Percentiles rank a stretch among this genome's conserved stretches.
Conservation (phyloP, 2,329 filamentous ascomycete genomes). For the Dactylellina parvicollis region DNA sequence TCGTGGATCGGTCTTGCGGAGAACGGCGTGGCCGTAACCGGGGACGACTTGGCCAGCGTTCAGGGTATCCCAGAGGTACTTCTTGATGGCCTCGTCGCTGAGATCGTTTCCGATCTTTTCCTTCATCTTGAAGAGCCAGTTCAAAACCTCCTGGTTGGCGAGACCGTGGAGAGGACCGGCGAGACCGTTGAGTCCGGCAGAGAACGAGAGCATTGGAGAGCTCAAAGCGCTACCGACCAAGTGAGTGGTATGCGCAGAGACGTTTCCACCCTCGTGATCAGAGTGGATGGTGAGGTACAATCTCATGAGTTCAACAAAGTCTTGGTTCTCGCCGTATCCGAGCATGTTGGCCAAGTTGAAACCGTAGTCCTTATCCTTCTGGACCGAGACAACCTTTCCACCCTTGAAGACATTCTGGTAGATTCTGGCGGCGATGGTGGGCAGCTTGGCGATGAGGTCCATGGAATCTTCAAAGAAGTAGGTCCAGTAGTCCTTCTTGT, state of each 20-base stretch:
- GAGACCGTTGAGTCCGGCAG: slow-evolving; percentile 96
- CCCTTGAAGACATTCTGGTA: slow-evolving; percentile 99
- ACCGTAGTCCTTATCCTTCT: slow-evolving; percentile 99
- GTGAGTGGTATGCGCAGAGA: slow-evolving; percentile 98
- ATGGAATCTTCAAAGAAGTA: slow-evolving; percentile 99
- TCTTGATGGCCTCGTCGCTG: slow-evolving; percentile 93
- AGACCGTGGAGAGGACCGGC: slow-evolving; percentile 98
- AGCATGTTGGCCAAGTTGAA: slow-evolving; percentile 99
- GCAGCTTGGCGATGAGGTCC: slow-evolving; percentile 99
- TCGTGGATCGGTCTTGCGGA: slow-evolving; percentile 99
- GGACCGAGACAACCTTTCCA: slow-evolving; percentile 92
- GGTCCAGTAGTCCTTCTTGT: slow-evolving; percentile 99
- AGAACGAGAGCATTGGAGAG: slow-evolving; percentile 95
- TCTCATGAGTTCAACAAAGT: slow-evolving; percentile 98
- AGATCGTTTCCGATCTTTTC: slow-evolving; percentile 90
- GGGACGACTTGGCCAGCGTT: slow-evolving; percentile 96
- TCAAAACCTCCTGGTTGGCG: slow-evolving; percentile 98
- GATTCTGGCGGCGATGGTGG: slow-evolving; percentile 96
- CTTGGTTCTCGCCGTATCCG: slow-evolving; percentile 90
- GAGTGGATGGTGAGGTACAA: slow-evolving; percentile 99
- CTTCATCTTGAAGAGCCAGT: slow-evolving; percentile 99
- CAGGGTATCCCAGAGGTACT: slow-evolving; percentile 98
- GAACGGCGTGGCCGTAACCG: slow-evolving; percentile 97
- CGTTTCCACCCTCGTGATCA: slow-evolving; percentile 99
- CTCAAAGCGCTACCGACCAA: slow-evolving; percentile 94